These are phyloP conservation scores for Chaetomium sp. DNA, from an alignment of 2,329 filamentous ascomycete genomes.

Conservation along the genomic window DNA sequence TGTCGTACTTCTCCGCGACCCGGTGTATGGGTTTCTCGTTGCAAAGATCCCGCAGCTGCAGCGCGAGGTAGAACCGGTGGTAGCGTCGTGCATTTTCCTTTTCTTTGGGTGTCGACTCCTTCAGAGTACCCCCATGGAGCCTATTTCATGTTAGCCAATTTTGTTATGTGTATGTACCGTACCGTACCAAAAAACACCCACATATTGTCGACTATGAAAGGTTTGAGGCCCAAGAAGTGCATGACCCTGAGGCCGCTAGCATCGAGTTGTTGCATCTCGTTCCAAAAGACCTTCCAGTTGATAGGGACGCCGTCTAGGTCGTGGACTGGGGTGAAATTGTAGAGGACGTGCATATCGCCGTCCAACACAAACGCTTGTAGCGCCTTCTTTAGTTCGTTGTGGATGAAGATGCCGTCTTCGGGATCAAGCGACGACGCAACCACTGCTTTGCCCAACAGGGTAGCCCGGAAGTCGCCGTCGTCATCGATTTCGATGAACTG, in stretches of 20 bases:
- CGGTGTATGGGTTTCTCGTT: conserved; percentile 72
- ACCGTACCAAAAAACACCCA: conserved; percentile 42
- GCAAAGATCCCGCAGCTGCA: conserved; percentile 77
- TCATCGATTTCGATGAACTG: conserved; percentile 57
- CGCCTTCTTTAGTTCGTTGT: conserved; percentile 68
- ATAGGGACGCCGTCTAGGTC: conserved; percentile 51
- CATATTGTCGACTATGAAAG: conserved; percentile 67
- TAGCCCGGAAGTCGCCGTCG: conserved; percentile 59
- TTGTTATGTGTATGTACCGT: conserved; percentile 18
- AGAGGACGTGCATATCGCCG: conserved; percentile 77
- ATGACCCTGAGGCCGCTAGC: conserved; percentile 72
- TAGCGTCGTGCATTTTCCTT: conserved; percentile 65
- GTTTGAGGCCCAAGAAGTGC: conserved; percentile 68
- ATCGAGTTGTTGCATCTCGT: conserved; percentile 69
- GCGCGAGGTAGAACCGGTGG: conserved; percentile 71
- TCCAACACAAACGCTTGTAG: conserved; percentile 77
- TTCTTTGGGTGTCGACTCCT: conserved; percentile 63
- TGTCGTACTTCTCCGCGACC: conserved; percentile 70
- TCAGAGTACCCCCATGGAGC: conserved; percentile 66
- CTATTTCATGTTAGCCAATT: conserved; percentile 45
- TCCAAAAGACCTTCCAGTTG: conserved; percentile 73
- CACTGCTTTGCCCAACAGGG: conserved; percentile 68
- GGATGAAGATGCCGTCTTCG: conserved; percentile 73
- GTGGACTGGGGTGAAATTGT: conserved; percentile 75
- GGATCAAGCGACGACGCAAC: conserved; percentile 73